phyloP scores from a whole-genome alignment of 371 early-diverging fungal species.

The Actinomortierella wolfii region DNA sequence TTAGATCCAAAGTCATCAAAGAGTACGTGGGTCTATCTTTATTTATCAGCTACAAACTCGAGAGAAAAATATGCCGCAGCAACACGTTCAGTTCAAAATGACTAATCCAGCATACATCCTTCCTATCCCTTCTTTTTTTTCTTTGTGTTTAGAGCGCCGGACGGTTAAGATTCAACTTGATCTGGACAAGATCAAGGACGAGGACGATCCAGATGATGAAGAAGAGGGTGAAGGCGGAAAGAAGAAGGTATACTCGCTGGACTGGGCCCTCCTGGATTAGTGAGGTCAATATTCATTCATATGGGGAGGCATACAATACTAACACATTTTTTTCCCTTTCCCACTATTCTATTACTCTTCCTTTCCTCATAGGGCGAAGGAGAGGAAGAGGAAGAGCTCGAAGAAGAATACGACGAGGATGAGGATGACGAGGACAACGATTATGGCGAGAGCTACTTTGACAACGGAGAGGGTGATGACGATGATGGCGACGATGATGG shows the following conservation, averaged over 20 bases:
- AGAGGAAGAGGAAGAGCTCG: conserved; percentile 20
- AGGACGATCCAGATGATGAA: conserved; percentile 15
- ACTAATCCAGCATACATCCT: neutral
- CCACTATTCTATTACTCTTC: no score
- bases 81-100: neutral
- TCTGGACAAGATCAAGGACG: conserved; percentile 21
- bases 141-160: conserved; percentile 13
- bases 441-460: conserved; percentile 28
- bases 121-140: neutral
- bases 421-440: conserved; percentile 37
- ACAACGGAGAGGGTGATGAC: conserved; percentile 38
- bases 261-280: neutral
- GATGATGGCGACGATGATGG: conserved; percentile 29
- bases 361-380: conserved; percentile 15
- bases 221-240: conserved; percentile 26
- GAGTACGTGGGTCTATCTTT: conserved; percentile 14
- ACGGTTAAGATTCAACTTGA: conserved; percentile 15
- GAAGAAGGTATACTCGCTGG: neutral
- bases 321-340: neutral
- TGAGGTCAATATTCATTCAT: neutral
- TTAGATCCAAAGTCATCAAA: conserved; percentile 31
- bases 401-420: conserved; percentile 35
- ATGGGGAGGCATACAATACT: neutral
- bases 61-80: neutral
- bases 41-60: neutral